A percentile compares a stretch with the other conserved stretches of the same genome.
Evolutionary conservation across 352 stramenopile genomes (phyloP).

Genomic region (Pythium apleroticum): DNA sequence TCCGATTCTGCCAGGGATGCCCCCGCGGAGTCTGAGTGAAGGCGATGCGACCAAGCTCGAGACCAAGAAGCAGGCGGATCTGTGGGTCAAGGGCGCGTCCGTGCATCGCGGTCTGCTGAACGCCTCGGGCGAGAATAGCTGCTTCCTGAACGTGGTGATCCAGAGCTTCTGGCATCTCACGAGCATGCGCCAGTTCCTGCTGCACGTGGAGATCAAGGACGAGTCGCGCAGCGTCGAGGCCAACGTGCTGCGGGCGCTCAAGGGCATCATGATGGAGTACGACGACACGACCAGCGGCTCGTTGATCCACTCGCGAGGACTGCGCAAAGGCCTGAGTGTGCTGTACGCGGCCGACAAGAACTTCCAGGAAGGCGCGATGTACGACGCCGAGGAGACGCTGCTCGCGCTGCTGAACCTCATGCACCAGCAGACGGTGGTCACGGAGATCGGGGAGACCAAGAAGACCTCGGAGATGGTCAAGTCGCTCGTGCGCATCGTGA

Average conservation of each 20-base stretch:
- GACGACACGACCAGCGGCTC: slow-evolving; percentile 78
- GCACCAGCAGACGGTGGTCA: slow-evolving; percentile 79
- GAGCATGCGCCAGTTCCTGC: slow-evolving; percentile 81
- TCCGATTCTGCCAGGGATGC: slow-evolving; percentile 5
- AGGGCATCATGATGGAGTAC: slow-evolving; percentile 82
- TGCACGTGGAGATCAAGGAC: slow-evolving; percentile 87
- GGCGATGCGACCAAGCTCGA: slow-evolving; percentile 20
- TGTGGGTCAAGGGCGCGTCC: slow-evolving; percentile 81
- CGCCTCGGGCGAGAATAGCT: slow-evolving; percentile 83
- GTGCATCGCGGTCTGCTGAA: slow-evolving; percentile 82
- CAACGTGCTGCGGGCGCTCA: slow-evolving; percentile 75
- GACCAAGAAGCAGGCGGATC: slow-evolving; percentile 60
- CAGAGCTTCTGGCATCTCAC: slow-evolving; percentile 91
- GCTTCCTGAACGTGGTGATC: slow-evolving; percentile 90
- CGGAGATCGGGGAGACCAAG: slow-evolving; percentile 70
- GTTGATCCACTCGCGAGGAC: slow-evolving; percentile 64
- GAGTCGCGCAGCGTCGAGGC: slow-evolving; percentile 61
- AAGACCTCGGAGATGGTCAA: slow-evolving; percentile 75
- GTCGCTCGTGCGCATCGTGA: slow-evolving; percentile 69
- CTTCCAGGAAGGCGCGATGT: slow-evolving; percentile 87
- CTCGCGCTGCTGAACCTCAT: slow-evolving; percentile 84
- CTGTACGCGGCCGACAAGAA: slow-evolving; percentile 84
- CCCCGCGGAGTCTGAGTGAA: slow-evolving; percentile 21
- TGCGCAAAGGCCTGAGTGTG: slow-evolving; percentile 83
- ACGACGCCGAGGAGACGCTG: slow-evolving; percentile 84